Conservation (phyloP, 371 early-diverging fungal species). For the Mortierella sp. region DNA sequence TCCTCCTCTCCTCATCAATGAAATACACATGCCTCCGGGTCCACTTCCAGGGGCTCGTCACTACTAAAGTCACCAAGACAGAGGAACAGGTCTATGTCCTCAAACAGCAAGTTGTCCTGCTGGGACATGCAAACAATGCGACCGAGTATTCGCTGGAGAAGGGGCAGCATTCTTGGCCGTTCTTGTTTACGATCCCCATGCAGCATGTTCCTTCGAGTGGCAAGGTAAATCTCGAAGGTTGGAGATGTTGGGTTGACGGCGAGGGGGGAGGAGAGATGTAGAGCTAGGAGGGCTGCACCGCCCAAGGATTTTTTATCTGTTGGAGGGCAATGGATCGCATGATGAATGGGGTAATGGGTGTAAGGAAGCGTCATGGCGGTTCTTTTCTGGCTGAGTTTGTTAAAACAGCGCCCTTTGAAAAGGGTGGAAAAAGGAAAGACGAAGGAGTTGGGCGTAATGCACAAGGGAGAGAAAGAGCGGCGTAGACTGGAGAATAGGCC, state of each 20-base stretch:
- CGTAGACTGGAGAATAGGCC: no score
- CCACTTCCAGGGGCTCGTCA: conserved; percentile 25
- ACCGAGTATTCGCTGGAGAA: conserved; percentile 22
- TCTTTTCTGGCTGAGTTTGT: background rate
- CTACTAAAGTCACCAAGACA: conserved; percentile 25
- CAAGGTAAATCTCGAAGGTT: conserved; percentile 20
- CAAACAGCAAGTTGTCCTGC: conserved; percentile 33
- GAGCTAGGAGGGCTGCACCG: no score
- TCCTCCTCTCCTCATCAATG: conserved; percentile 16
- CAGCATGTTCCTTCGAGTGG: conserved; percentile 37
- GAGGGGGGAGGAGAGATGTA: background rate
- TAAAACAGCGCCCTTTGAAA: background rate
- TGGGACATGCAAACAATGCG: conserved; percentile 31
- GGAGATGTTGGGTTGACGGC: background rate
- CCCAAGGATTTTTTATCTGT: background rate
- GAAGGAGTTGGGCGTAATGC: background rate
- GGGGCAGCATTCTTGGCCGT: conserved; percentile 41
- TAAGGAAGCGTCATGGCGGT: background rate
- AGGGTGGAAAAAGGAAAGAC: background rate
- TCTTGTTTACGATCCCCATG: conserved; percentile 29
- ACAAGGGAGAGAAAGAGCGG: no score
- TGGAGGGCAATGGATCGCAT: no score
- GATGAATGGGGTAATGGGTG: background rate
- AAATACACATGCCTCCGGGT: conserved; percentile 35
- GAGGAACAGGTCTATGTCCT: conserved; percentile 30